Evolutionary conservation across 345 rosid species (phyloP), one percentile per base, ranked within the genome.

Genomic region (Pistacia integerrima): DNA sequence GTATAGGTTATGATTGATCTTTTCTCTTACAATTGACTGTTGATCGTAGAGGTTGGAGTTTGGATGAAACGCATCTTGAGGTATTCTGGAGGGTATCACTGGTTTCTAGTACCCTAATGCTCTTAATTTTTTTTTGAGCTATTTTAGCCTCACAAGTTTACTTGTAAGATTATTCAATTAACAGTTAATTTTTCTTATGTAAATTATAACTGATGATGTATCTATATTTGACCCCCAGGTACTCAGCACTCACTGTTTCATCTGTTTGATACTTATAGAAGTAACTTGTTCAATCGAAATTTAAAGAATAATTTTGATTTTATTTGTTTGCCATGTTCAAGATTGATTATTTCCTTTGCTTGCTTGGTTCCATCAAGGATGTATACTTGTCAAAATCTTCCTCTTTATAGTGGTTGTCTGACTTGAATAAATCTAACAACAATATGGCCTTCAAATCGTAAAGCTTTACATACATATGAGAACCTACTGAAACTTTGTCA

Each of bases 401-500:
- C 57, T 10, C 35, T 4, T 20, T 67, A 13, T 51, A 46, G 54
- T 11, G 71, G 58, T 57, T 36, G 61, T 57, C 16, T 55, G 33
- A 66, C 11, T 54, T 4, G 20, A 18, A 8, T 20, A 5, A 3
- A 33, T 70, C 51, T 70, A 36, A 8, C n/a, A 30, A 33, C 7
- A 70, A 22, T 20, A 44, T 58, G 38, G n/a, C 49, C 8, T 30
- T 59, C 5, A 13, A 25, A 58, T 52, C 9, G 20, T 51, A 30
- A 67, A 49, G 38, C 9, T 59, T 44, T 8, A 8, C 55, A 20
- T 72, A 11, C 56, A 22, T 72, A 33, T 41, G 74, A 72, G 74
- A 22, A 58, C 54, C 64, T 3, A 5, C 2, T 4, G 56, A 8
- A 20, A 16, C 48, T 59, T 58, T 22, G 12, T 41, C 25, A 17